These are phyloP conservation scores for Sporothrix variecibatus DNA, from an alignment of 2,329 filamentous ascomycete species.

Conservation along the genomic window DNA sequence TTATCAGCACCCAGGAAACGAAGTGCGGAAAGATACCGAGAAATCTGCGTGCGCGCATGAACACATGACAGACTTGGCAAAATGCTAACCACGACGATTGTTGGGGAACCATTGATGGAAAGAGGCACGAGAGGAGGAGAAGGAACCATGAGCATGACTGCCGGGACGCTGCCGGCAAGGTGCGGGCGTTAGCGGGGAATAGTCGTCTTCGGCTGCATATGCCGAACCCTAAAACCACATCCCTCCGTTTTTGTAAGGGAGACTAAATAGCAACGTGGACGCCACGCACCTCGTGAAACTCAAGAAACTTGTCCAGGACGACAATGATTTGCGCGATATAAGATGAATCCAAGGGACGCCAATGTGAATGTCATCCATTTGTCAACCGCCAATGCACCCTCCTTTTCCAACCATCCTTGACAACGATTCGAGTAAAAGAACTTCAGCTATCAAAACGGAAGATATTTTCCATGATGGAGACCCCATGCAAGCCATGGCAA, in stretches of 20 bases:
- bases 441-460: background rate
- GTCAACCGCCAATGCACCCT: background rate
- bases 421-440: background rate
- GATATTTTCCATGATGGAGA: background rate
- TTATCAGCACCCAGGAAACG: background rate
- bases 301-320: no score
- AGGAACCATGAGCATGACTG: background rate
- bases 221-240: constrained; percentile 7
- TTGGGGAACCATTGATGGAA: background rate
- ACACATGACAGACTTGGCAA: background rate
- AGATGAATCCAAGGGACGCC: background rate
- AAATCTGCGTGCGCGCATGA: background rate
- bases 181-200: constrained; percentile 9
- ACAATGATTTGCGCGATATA: background rate
- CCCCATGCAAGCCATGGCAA: background rate
- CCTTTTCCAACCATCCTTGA: background rate
- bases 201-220: constrained; percentile 18
- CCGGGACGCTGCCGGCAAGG: background rate
- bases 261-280: background rate
- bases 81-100: no score
- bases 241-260: background rate
- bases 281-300: background rate
- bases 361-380: background rate
- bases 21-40: background rate
- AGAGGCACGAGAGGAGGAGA: background rate